Percentiles rank a stretch among this genome's conserved stretches.
Evolutionary conservation across 2,329 filamentous ascomycete species (phyloP).

Genomic region (Endothia cerciana): DNA sequence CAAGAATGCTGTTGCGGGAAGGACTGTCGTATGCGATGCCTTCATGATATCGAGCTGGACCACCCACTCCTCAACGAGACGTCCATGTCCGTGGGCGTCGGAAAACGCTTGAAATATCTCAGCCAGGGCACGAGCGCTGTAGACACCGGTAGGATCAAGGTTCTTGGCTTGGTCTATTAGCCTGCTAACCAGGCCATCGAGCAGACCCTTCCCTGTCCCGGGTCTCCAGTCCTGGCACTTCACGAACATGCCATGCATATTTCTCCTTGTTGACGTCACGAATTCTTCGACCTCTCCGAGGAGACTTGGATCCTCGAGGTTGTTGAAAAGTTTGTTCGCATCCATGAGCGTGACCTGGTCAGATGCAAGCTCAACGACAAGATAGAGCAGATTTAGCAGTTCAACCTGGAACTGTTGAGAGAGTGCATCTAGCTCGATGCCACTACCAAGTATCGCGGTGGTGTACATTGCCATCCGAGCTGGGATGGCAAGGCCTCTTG

Average conservation of each 20-base stretch:
- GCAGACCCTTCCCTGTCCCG: slow-evolving; percentile 38
- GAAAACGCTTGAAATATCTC: slow-evolving; percentile 53
- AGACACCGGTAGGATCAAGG: slow-evolving; percentile 50
- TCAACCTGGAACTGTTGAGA: slow-evolving; percentile 51
- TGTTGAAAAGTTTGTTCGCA: slow-evolving; percentile 51
- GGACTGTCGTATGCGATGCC: slow-evolving; percentile 48
- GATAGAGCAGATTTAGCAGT: slow-evolving; percentile 53
- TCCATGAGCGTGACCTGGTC: slow-evolving; percentile 57
- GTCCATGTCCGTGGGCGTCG: slow-evolving; percentile 51
- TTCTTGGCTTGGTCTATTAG: slow-evolving; percentile 49
- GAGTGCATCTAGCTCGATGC: slow-evolving; percentile 44
- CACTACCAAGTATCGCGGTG: slow-evolving; percentile 56
- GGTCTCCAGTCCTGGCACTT: slow-evolving; percentile 44
- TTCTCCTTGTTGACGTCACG: slow-evolving; percentile 44
- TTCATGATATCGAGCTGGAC: slow-evolving; percentile 51
- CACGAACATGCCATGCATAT: slow-evolving; percentile 41
- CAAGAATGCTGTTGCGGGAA: slow-evolving; percentile 55
- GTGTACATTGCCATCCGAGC: slow-evolving; percentile 77
- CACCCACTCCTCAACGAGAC: slow-evolving; percentile 52
- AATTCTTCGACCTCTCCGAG: slow-evolving; percentile 48
- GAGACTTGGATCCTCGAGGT: slow-evolving; percentile 41
- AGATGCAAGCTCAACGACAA: slow-evolving; percentile 55
- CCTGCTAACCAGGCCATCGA: slow-evolving; percentile 48
- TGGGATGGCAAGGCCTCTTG: slow-evolving; percentile 71
- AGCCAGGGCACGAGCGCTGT: slow-evolving; percentile 56